A percentile compares a stretch with the other conserved stretches of the same genome.
Evolutionary conservation across 2,329 filamentous ascomycete genomes (phyloP).

Genomic region (Lachnellula arida): DNA sequence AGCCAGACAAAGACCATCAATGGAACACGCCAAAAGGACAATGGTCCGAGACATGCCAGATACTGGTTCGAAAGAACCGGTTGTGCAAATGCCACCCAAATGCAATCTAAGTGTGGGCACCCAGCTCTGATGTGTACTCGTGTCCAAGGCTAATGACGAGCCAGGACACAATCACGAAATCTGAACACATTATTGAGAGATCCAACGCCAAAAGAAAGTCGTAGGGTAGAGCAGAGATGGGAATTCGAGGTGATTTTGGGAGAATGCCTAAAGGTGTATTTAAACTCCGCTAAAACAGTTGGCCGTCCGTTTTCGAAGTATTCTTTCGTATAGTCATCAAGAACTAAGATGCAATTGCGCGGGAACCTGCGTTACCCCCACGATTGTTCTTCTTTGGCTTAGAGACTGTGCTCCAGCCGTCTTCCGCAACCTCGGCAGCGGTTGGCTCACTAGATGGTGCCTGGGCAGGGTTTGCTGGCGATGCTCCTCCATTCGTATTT

Average conservation of each 20-base stretch:
- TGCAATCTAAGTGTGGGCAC: slow-evolving; percentile 24
- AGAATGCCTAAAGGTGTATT: slow-evolving; percentile 5
- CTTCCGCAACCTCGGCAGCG: slow-evolving; percentile 46
- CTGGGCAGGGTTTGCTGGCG: slow-evolving; percentile 41
- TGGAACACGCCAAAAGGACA: slow-evolving; percentile 2
- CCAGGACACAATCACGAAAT: slow-evolving; percentile 21
- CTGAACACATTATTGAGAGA: slow-evolving; percentile 27
- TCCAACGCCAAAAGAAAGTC: slow-evolving; percentile 30
- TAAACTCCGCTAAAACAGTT: background rate
- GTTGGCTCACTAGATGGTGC: slow-evolving; percentile 32
- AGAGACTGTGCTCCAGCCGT: slow-evolving; percentile 60
- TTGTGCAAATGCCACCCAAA: slow-evolving; percentile 25
- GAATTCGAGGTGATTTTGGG: slow-evolving; percentile 4
- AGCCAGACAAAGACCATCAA: slow-evolving; percentile 4
- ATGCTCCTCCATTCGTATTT: slow-evolving; percentile 38
- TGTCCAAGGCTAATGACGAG: slow-evolving; percentile 16
- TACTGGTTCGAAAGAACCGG: slow-evolving; percentile 9
- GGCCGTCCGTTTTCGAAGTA: slow-evolving; percentile 1
- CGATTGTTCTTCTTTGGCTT: slow-evolving; percentile 34
- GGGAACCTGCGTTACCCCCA: slow-evolving; percentile 29
- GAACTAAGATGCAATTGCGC: slow-evolving; percentile 31
- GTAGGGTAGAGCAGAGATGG: slow-evolving; percentile 20
- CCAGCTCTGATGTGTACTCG: slow-evolving; percentile 5
- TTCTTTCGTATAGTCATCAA: slow-evolving; percentile 9
- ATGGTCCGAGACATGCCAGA: slow-evolving; percentile 5